Evolutionary conservation across 228 moss, liverwort and hornwort genomes (phyloP).

Genomic region (Sphagnum fallax): DNA sequence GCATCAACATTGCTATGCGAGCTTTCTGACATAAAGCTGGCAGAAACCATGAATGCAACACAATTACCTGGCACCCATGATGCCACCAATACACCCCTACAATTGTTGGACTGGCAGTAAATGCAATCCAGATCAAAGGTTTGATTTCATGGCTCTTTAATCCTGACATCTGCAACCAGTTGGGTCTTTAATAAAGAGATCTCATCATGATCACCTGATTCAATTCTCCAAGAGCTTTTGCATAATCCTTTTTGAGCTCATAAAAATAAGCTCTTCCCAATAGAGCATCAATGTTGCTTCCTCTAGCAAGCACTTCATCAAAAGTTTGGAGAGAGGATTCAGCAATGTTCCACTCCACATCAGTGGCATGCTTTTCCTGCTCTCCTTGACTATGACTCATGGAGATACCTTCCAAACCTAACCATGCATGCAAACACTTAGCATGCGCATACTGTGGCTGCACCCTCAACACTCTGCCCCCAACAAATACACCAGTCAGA

Average conservation of each 20-base stretch:
- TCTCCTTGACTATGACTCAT: slow-evolving; percentile 16
- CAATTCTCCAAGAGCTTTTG: slow-evolving; percentile 52
- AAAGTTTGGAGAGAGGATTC: slow-evolving; percentile 41
- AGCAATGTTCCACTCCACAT: slow-evolving; percentile 30
- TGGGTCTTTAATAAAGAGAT: too few relatives aligned
- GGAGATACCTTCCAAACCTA: slow-evolving; percentile 18
- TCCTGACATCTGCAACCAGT: too few relatives aligned
- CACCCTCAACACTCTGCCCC: slow-evolving; percentile 70
- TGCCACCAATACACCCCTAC: background rate
- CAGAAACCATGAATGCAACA: slow-evolving; percentile 68
- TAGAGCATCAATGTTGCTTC: slow-evolving; percentile 57
- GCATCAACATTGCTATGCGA: slow-evolving; percentile 55
- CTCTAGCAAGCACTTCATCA: slow-evolving; percentile 49
- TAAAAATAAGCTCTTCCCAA: slow-evolving; percentile 65
- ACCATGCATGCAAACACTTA: slow-evolving; percentile 69
- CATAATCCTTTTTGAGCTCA: slow-evolving; percentile 52
- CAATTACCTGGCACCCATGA: slow-evolving; percentile 34
- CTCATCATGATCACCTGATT: slow-evolving; percentile 35
- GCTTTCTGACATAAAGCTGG: slow-evolving; percentile 72
- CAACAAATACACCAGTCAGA: background rate
- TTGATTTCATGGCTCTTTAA: too few relatives aligned
- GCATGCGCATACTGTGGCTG: slow-evolving; percentile 69
- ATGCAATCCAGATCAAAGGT: too few relatives aligned
- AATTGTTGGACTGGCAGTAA: background rate
- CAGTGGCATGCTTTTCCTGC: background rate